phyloP scores from a whole-genome alignment of 1,284 basidiomycete genomes.

The Mycocalia duriaeana region DNA sequence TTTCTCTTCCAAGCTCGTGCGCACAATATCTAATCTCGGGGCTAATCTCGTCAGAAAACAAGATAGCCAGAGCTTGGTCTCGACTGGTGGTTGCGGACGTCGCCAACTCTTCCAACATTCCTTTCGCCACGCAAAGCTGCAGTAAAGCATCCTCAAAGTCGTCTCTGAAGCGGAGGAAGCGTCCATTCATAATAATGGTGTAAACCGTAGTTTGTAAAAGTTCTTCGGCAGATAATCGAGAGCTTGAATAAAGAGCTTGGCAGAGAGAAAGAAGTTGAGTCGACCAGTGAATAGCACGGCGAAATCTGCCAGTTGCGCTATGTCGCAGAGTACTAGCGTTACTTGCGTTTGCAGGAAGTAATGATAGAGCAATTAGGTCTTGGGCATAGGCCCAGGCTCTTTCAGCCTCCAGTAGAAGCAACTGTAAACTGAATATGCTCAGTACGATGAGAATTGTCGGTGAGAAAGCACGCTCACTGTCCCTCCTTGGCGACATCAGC shows the following conservation, averaged over 20 bases:
- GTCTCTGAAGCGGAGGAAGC: conserved; percentile 69
- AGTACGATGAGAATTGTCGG: conserved; percentile 7
- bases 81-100: conserved; percentile 70
- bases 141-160: conserved; percentile 78
- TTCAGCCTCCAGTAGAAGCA: conserved; percentile 85
- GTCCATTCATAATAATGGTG: conserved; percentile 66
- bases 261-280: conserved; percentile 74
- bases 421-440: conserved; percentile 57
- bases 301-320: conserved; percentile 76
- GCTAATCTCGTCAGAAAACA: conserved; percentile 84
- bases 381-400: conserved; percentile 90
- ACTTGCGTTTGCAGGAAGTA: conserved; percentile 47
- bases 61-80: conserved; percentile 83
- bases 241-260: conserved; percentile 53
- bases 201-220: conserved; percentile 66
- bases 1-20: conserved; percentile 74
- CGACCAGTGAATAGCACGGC: conserved; percentile 82
- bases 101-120: conserved; percentile 72
- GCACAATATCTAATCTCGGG: conserved; percentile 92
- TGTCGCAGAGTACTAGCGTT: conserved; percentile 59
- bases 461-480: conserved; percentile 69
- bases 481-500: conserved; percentile 68
- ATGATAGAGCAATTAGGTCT: conserved; percentile 60
- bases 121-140: conserved; percentile 75
- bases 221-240: conserved; percentile 49